Base-by-base conservation (phyloP, 2,329 filamentous ascomycete genomes). In the Aureobasidium subglaciale region DNA sequence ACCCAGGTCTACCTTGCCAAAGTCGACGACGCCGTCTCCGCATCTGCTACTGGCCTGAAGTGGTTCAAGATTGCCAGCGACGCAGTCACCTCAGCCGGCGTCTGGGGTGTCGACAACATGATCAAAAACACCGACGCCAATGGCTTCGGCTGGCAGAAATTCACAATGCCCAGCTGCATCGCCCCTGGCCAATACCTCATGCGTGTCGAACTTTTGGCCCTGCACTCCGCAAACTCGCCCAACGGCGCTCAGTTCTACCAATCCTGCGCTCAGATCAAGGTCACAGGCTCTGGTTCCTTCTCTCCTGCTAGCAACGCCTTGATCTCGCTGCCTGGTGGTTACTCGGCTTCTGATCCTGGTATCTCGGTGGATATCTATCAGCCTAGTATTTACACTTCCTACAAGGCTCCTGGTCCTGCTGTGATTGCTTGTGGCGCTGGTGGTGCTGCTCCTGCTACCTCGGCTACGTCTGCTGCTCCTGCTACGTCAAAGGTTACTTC, bases 51-150 rank as follows among this genome's bases (percentile, higher is more conserved):
- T 16, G 64, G 67, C 4, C 46, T 56, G 32, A 56, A 56, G 46
- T 81, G 75, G 75, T 80, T 80, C 71, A 81, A 81, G 70, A 73
- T 81, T 58, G 77, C 73, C 60, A 71, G 76, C 58, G 71, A 77
- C 59, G 73, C 75, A 2, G 75, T 74, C 37, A 73, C 74, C n/a
- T 67, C 68, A 38, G 66, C 67, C 10, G 75, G 78, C 61, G 71
- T 73, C 62, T 79, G 78, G 77, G 77, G 73, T 18, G 76, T 78
- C 43, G 64, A 68, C 30, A 60, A 63, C 32, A 59, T 73, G 56
- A 71, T 72, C 58, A 41, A 38, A 15, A 38, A 38, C 54, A 49
- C 42, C 30, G 52, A 55, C 34, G 35, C 52, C 16, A 61, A 55
- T 56, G 69, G 69, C 55, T 72, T 70, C 52, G 70, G 78, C 29